Evolutionary conservation across 1,139 yeast genomes (phyloP), one percentile per base, ranked within the genome.

Genomic region (Magnusiomyces paraingens): DNA sequence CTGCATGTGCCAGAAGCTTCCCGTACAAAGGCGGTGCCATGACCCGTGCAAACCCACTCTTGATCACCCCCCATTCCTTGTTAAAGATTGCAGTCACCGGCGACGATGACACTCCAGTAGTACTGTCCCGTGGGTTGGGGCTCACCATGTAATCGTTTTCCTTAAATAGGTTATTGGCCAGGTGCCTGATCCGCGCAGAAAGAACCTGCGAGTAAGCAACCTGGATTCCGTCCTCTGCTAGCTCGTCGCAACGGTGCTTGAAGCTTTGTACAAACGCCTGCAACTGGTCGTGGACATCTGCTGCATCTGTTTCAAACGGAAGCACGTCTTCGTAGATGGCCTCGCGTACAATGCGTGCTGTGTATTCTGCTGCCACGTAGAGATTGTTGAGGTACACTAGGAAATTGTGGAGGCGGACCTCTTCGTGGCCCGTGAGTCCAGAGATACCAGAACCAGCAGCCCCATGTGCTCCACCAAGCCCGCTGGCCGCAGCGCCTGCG

Each of bases 41-140:
- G 60, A 76, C 78, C 54, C 80, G 82, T 53, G 76, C 73, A 64
- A 84, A 88, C 2, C 96, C 95, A 6, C 74, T 69, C 56, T 87
- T 76, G 50, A 87, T 64, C 1, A 74, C 64, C 49, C 77, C 78
- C 96, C 96, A 90, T 29, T 79, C 79, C 17, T 69, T 70, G 21
- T 80, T 73, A 62, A 89, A 86, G 46, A 52, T 54, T 4, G 52
- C 56, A 39, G 52, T 50, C 6, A 54, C 54, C 18, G 55, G 57
- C 18, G 56, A 49, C 36, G 70, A 71, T 51, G 71, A 70, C 35
- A 69, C 63, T 2, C 65, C 59, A 11, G 66, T 55, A 11, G 55
- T 61, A 11, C 32, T 8, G 35, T 50, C 62, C 40, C 42, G 57
- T 51, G 52, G 66, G 47, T 51, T 62, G 11, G 68, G 70, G 47